Base-by-base conservation (phyloP, 2,329 filamentous ascomycete genomes). In the Alternaria novae-zelandiae region DNA sequence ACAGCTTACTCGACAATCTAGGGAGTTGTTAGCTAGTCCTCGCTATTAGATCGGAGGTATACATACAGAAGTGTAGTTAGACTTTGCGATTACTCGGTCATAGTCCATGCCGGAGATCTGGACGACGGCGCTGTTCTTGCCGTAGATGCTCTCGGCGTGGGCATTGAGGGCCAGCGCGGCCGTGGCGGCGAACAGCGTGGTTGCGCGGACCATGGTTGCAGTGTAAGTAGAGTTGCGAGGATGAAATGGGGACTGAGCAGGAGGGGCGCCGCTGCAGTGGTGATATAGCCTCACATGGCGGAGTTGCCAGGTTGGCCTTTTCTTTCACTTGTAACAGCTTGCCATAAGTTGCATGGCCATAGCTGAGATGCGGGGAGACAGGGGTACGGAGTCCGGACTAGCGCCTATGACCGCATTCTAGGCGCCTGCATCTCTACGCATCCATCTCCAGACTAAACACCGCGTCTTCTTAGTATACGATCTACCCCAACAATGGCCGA, bases 1-100 rank as follows among this genome's bases (percentile, higher is more conserved):
- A 43, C 5, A 47, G 55, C 79, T 74, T 76, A 81, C 80, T 82
- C 80, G 61, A 81, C 75, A 61, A 81, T 81, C 77, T 81, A 53
- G 8, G 21, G 36, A 47, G 43, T 32, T 53, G 59, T 68, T 60
- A 66, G 61, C 28, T 26, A 25, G 20, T 17, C 9, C 51, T 15
- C 9, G 10, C n/a, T 17, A 45, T 11, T 20, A 55, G 25, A n/a
- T 10, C 3, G 28, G 20, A 4, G 7, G 3, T 11, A 26, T 5
- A 70, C 90, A 79, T 87, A 97, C 94, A 56, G 94, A 94, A 45
- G 94, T 96, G 81, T 98, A 86, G 78, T 97, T 97, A 26, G 94
- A 97, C 77, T 92, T 90, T 50, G 91, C 89, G 80, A 99, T 94
- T 69, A 97, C 83, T 66, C 86, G 87, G 77, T 95, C 89, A 80